Base-by-base conservation (phyloP, 1,284 basidiomycete genomes). In the Sporisorium scitamineum region DNA sequence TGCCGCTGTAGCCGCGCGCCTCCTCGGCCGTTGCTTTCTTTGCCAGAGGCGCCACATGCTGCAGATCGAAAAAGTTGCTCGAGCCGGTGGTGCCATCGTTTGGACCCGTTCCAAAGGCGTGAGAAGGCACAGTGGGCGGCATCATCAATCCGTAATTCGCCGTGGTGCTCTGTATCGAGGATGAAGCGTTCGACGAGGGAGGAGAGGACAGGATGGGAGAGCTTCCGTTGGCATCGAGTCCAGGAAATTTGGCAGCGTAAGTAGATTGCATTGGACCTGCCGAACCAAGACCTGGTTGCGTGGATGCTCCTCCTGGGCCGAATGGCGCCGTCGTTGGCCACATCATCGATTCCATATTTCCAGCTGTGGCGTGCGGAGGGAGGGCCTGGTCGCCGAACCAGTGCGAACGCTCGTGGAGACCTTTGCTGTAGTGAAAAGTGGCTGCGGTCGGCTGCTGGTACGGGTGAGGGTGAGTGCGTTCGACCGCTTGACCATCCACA, bases 201-300 rank as follows among this genome's bases (percentile, higher is more conserved):
- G 69, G 63, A n/a, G 69, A 71, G 0, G 69, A 71, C 16, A 71
- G 20, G 52, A 71, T 62, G 2, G 69, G 69, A 10, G 66, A 69
- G 44, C 55, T 55, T 11, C 27, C 26, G 34, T 47, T 61, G 39
- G 34, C 54, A 20, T 60, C 58, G 18, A 71, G 20, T 6, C 39
- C 45, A 11, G 53, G 24, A 16, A 61, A 5, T 2, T 39, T 26
- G 9, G 69, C 44, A 6, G 58, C 14, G 47, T 53, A 45, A 8
- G 31, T 34, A 14, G 51, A 29, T 14, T 58, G 37, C 18, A n/a
- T 51, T n/a, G 59, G 47, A 6, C 32, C 32, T 22, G 20, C 20
- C 5, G 54, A 20, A 26, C 22, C 53, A 2, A 20, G 53, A 47
- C 26, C 31, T 5, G n/a, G 27, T 18, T 29, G 48, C 32, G 32